Evolutionary conservation across 1,284 basidiomycete genomes (phyloP).

Genomic region (Amylostereum chailletii): DNA sequence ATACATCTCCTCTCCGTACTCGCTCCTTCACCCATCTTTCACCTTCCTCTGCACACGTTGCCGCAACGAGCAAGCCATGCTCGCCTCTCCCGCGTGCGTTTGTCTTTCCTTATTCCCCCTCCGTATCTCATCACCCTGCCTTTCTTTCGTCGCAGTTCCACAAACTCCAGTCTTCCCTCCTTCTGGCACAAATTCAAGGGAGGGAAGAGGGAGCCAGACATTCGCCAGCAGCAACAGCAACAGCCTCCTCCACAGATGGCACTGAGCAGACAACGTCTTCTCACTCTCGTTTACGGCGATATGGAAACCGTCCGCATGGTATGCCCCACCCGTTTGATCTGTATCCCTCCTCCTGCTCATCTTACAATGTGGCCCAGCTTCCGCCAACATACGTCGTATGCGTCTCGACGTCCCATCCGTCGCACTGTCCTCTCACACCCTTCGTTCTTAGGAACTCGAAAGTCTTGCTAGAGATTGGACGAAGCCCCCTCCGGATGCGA

Average conservation of each 20-base stretch:
- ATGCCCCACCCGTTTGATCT: constrained; percentile 13
- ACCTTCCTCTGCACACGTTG: neutral
- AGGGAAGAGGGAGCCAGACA: constrained; percentile 47
- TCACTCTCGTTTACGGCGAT: constrained; percentile 73
- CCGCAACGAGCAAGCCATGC: constrained; percentile 35
- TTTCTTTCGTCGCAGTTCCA: constrained; percentile 41
- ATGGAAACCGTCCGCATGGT: constrained; percentile 79
- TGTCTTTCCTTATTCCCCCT: constrained; percentile 15
- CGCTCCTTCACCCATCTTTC: no score
- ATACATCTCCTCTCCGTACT: no score
- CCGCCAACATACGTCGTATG: constrained; percentile 53
- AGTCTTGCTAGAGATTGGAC: constrained; percentile 73
- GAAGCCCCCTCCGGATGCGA: constrained; percentile 68
- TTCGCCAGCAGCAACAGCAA: constrained; percentile 35
- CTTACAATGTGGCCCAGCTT: constrained; percentile 30
- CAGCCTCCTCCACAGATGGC: constrained; percentile 43
- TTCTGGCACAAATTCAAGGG: constrained; percentile 66
- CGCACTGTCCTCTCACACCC: no score
- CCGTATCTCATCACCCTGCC: constrained; percentile 20
- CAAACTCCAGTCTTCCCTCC: constrained; percentile 51
- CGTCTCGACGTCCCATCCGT: neutral
- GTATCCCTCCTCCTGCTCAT: constrained; percentile 4
- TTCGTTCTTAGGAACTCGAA: constrained; percentile 55
- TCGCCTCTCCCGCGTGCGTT: constrained; percentile 71
- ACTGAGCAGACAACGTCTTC: constrained; percentile 57